phyloP scores from a whole-genome alignment of 2,329 filamentous ascomycete genomes.

The Clonostachys sp. region DNA sequence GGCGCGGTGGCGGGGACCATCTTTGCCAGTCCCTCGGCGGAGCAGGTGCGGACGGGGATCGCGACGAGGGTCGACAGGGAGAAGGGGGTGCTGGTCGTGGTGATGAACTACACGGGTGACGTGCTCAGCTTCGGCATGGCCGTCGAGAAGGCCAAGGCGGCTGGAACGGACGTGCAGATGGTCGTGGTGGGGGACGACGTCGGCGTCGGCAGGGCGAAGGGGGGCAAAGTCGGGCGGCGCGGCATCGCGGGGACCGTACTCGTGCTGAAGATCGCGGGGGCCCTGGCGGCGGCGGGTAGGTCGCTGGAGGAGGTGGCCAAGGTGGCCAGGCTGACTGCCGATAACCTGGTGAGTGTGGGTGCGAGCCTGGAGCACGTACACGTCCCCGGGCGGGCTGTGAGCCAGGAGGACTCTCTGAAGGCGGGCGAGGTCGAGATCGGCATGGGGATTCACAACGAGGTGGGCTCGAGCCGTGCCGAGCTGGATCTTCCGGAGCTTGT shows the following conservation, averaged over 20 bases:
- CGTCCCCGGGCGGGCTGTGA: constrained; percentile 67
- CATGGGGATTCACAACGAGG: constrained; percentile 76
- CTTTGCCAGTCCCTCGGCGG: constrained; percentile 75
- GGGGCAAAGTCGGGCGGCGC: constrained; percentile 87
- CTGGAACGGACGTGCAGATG: constrained; percentile 77
- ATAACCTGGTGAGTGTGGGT: constrained; percentile 80
- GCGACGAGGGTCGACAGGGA: constrained; percentile 65
- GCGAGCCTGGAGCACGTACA: constrained; percentile 89
- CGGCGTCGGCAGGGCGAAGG: constrained; percentile 74
- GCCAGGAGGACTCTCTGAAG: constrained; percentile 52
- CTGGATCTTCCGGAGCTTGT: constrained; percentile 51
- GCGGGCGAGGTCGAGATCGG: constrained; percentile 58
- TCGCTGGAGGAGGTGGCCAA: constrained; percentile 66
- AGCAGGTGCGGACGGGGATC: constrained; percentile 77
- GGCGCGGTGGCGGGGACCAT: constrained; percentile 84
- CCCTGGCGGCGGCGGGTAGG: constrained; percentile 68
- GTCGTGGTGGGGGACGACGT: constrained; percentile 90
- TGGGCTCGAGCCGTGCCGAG: constrained; percentile 47
- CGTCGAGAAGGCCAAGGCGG: constrained; percentile 84
- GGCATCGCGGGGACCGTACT: constrained; percentile 90
- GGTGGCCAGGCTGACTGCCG: constrained; percentile 66
- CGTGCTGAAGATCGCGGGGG: constrained; percentile 86
- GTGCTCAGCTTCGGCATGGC: constrained; percentile 92
- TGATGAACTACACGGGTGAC: constrained; percentile 93
- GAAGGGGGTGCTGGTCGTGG: constrained; percentile 78